Percentiles rank a stretch among this genome's conserved stretches.
Evolutionary conservation across 2,329 filamentous ascomycete species (phyloP).

Genomic region (Phialophora expanda): DNA sequence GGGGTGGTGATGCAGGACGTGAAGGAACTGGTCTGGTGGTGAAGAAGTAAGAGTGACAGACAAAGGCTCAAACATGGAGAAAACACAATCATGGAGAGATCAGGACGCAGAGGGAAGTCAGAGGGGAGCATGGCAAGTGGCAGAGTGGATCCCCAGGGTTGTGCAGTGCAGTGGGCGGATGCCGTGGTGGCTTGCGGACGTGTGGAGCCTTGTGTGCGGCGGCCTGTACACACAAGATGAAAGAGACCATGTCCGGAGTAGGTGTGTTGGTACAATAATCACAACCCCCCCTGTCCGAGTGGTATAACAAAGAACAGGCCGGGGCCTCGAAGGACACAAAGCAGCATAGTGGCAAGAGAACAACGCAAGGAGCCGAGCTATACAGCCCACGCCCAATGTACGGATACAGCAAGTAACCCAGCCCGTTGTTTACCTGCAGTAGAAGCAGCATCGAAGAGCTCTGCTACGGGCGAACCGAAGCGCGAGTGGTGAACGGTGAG

Average conservation of each 20-base stretch:
- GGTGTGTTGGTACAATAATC: background rate
- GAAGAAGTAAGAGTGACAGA: conserved; percentile 12
- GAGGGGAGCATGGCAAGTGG: conserved; percentile 21
- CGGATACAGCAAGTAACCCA: background rate
- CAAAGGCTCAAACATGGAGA: conserved; percentile 31
- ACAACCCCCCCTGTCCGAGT: background rate
- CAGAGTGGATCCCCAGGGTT: conserved; percentile 16
- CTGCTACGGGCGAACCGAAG: background rate
- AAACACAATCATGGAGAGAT: conserved; percentile 25
- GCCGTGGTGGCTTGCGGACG: conserved; percentile 11
- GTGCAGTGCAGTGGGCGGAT: conserved; percentile 8
- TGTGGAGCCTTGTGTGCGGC: conserved; percentile 26
- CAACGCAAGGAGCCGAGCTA: background rate
- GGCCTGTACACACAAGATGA: background rate
- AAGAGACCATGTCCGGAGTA: background rate
- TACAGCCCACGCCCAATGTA: background rate
- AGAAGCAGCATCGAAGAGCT: background rate
- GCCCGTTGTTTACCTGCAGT: conserved; percentile 1
- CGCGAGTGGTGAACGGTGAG: background rate
- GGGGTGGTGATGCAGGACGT: conserved; percentile 18
- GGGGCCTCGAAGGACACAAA: background rate
- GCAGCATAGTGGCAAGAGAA: background rate
- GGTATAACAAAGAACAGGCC: background rate
- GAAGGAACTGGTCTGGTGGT: conserved; percentile 21
- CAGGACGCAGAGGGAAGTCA: conserved; percentile 11